Conservation (phyloP, 805 yeast genomes). For the Yamadazyma scolyti region DNA sequence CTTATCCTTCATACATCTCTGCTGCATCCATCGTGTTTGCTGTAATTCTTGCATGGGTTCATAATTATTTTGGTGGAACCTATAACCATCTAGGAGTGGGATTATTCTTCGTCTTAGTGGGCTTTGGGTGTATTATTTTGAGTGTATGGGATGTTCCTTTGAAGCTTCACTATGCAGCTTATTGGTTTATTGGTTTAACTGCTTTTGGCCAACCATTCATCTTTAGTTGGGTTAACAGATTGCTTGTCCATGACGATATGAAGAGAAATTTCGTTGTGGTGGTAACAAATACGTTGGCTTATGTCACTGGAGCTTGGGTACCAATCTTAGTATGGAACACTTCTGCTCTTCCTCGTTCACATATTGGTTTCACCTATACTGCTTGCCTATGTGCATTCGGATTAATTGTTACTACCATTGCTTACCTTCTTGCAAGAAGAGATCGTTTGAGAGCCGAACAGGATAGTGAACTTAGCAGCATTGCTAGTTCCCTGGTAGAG, state of each 20-base stretch:
- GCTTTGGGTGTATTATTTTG: slow-evolving; percentile 40
- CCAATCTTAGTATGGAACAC: slow-evolving; percentile 41
- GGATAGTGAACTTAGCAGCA: too few relatives aligned
- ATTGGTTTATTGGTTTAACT: slow-evolving; percentile 43
- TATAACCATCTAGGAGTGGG: slow-evolving; percentile 34
- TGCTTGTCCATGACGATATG: slow-evolving; percentile 41
- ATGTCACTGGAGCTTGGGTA: slow-evolving; percentile 36
- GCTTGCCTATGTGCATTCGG: slow-evolving; percentile 29
- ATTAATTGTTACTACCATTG: slow-evolving; percentile 22
- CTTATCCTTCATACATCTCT: slow-evolving; percentile 25
- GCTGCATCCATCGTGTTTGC: slow-evolving; percentile 24
- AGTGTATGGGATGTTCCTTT: slow-evolving; percentile 47
- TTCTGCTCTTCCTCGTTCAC: slow-evolving; percentile 26
- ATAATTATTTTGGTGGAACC: slow-evolving; percentile 29
- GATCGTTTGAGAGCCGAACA: slow-evolving; percentile 23
- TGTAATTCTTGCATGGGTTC: slow-evolving; percentile 20
- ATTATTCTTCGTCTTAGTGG: slow-evolving; percentile 35
- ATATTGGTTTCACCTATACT: slow-evolving; percentile 32
- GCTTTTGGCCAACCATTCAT: slow-evolving; percentile 55
- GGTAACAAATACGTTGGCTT: slow-evolving; percentile 35
- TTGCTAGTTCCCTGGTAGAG: too few relatives aligned
- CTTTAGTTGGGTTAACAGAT: slow-evolving; percentile 53
- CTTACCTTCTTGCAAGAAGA: slow-evolving; percentile 20
- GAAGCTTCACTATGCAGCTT: slow-evolving; percentile 49
- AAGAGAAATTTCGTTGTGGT: slow-evolving; percentile 36